Percentiles rank a stretch among this genome's conserved stretches.
These are phyloP conservation scores for Colletotrichum sp. DNA, from an alignment of 2,329 filamentous ascomycete species.

Conservation along the genomic window DNA sequence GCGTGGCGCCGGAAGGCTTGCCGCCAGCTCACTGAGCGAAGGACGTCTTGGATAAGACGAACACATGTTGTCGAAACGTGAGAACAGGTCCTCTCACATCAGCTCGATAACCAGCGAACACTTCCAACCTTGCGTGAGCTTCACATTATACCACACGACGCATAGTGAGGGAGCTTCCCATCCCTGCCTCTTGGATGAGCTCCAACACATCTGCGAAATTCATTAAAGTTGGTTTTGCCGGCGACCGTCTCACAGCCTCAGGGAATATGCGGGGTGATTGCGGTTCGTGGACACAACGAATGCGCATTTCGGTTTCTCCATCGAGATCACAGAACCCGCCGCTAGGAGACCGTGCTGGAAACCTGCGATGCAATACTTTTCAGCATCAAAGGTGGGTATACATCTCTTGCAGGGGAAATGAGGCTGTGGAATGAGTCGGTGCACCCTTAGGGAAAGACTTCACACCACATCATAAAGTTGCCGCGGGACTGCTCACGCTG, in stretches of 20 bases:
- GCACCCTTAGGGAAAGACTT: too few species aligned
- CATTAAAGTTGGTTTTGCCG: accelerated
- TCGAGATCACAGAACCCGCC: too few species aligned
- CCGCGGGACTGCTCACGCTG: too few species aligned
- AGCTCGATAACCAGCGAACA: accelerated
- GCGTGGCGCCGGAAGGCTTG: not conserved
- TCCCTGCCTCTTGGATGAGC: not conserved
- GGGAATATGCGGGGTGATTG: not conserved
- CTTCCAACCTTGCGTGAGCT: not conserved
- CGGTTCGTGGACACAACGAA: not conserved
- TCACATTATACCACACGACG: not conserved
- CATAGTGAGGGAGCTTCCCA: not conserved
- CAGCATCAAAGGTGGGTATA: accelerated
- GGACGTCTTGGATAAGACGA: not conserved
- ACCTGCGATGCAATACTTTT: not conserved
- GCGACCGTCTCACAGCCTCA: not conserved
- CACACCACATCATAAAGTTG: too few species aligned
- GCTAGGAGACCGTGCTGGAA: not conserved
- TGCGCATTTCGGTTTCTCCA: accelerated
- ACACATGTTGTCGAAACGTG: not conserved
- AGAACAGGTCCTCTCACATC: not conserved
- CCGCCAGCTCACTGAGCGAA: not conserved
- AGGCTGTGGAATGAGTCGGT: too few species aligned
- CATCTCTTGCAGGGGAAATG: not conserved
- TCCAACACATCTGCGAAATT: not conserved